Percentiles rank a stretch among this genome's conserved stretches.
phyloP scores from a whole-genome alignment of 768 basidiomycete genomes.

The Hygrophorus pudorinus region DNA sequence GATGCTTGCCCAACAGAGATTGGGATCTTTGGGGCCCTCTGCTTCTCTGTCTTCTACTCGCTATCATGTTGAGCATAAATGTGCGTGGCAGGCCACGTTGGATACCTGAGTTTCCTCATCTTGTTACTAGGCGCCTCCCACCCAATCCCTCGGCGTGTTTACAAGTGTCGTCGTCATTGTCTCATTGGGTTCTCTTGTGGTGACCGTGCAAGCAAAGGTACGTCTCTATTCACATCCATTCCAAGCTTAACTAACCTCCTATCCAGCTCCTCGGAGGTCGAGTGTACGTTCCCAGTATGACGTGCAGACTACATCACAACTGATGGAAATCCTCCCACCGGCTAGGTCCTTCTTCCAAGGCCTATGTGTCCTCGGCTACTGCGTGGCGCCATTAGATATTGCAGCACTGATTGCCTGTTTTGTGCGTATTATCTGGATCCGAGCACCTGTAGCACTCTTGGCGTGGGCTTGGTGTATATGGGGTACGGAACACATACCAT shows the following conservation, averaged over 20 bases:
- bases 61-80: conserved; percentile 79
- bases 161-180: conserved; percentile 92
- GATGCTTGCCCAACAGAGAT: conserved; percentile 53
- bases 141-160: conserved; percentile 82
- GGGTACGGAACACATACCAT: conserved; percentile 45
- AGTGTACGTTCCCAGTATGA: conserved; percentile 42
- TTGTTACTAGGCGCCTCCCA: conserved; percentile 57
- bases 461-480: conserved; percentile 97
- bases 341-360: conserved; percentile 91
- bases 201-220: conserved; percentile 95
- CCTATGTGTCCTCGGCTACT: conserved; percentile 90
- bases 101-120: neutral
- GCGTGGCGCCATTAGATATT: conserved; percentile 85
- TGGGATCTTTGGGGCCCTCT: conserved; percentile 99
- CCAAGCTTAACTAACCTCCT: neutral
- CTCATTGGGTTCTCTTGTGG: conserved; percentile 80
- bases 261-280: conserved; percentile 66
- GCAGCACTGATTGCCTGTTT: conserved; percentile 85
- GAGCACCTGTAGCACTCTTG: conserved; percentile 75
- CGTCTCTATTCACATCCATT: conserved; percentile 7
- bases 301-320: neutral
- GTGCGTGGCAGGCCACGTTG: conserved; percentile 27
- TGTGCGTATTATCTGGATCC: conserved; percentile 75
- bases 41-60: conserved; percentile 68
- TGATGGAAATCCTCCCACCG: neutral